Evolutionary conservation across 805 yeast species (phyloP).

Genomic region (Blastobotrys chiropterorum): DNA sequence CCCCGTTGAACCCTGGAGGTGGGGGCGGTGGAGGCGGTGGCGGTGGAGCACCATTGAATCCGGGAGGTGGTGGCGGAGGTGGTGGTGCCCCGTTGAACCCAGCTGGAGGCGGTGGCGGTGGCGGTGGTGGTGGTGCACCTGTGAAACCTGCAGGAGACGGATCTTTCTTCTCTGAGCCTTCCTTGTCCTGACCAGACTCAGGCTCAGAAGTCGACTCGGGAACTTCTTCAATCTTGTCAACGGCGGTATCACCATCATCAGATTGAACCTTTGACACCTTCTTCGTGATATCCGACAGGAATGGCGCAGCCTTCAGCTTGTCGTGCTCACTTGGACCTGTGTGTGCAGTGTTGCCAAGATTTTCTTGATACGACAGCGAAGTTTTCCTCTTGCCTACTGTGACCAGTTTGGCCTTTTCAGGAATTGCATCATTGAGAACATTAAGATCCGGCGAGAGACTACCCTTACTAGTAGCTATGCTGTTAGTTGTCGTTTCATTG

Average conservation of each 20-base stretch:
- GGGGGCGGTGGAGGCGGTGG: slow-evolving; percentile 28
- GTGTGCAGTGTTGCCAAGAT: not conserved
- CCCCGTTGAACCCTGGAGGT: slow-evolving; percentile 15
- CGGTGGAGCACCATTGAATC: slow-evolving; percentile 21
- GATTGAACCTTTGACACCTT: slow-evolving; percentile 1
- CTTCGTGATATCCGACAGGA: slow-evolving; percentile 1
- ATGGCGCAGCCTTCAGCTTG: not conserved
- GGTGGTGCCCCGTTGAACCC: slow-evolving; percentile 27
- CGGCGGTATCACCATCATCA: not conserved
- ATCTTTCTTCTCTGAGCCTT: not conserved
- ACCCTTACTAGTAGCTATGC: not conserved
- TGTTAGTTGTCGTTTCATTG: not conserved
- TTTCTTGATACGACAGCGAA: not conserved
- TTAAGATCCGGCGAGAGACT: not conserved
- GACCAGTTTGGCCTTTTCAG: slow-evolving; percentile 16
- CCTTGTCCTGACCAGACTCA: no score
- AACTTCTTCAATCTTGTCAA: slow-evolving; percentile 2
- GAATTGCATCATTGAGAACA: not conserved
- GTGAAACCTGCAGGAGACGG: slow-evolving; percentile 12
- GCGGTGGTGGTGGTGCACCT: slow-evolving; percentile 28
- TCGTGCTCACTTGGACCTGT: not conserved
- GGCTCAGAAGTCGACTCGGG: no score
- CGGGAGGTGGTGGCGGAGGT: slow-evolving; percentile 23
- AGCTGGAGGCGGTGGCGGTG: slow-evolving; percentile 20
- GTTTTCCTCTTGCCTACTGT: slow-evolving; percentile 15